Conservation (phyloP, 2,329 filamentous ascomycete species). For the Botrytis byssoidea region DNA sequence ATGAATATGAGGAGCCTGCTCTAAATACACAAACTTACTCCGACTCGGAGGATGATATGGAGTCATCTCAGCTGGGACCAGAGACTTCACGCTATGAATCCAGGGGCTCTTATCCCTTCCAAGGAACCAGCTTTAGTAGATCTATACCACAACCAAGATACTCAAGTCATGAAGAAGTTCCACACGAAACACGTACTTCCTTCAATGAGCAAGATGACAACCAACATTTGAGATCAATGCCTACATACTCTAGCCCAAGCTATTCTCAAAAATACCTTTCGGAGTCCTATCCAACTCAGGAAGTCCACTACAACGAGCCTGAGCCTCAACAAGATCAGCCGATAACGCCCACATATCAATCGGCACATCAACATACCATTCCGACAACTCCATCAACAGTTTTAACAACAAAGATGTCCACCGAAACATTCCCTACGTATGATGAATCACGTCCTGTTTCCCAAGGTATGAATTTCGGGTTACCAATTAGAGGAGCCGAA, state of each 20-base stretch:
- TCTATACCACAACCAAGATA: background rate
- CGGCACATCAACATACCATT: background rate
- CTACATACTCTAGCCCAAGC: background rate
- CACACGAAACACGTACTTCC: background rate
- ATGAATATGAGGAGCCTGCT: background rate
- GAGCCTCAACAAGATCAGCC: background rate
- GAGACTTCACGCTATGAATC: background rate
- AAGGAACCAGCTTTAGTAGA: background rate
- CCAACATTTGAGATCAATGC: background rate
- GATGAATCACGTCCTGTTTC: background rate
- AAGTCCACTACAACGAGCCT: background rate
- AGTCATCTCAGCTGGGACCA: background rate
- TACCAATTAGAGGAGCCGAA: background rate
- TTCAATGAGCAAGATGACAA: background rate
- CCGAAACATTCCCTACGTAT: background rate
- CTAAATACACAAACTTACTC: background rate
- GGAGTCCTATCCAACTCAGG: background rate
- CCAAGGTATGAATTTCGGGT: background rate
- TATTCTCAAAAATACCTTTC: background rate
- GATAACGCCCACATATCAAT: background rate
- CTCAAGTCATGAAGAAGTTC: background rate
- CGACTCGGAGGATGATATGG: background rate
- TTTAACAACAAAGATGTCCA: background rate
- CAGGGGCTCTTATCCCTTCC: too few species aligned
- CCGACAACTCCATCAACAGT: background rate